Evolutionary conservation across 257 asterid genomes (phyloP).

Genomic region (Plantago elongata): DNA sequence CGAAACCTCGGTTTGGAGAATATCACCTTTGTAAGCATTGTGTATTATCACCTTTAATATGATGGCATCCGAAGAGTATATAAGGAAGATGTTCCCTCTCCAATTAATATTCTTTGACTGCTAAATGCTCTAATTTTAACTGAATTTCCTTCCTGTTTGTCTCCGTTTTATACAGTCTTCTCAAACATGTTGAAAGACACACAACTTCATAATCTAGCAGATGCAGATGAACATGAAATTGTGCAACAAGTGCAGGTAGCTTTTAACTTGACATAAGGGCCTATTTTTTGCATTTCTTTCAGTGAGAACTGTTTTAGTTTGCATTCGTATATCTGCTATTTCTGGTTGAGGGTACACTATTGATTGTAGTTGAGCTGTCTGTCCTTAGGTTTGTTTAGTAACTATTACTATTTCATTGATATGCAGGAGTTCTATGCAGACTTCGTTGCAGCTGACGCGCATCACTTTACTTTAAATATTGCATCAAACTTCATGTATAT

Average conservation of each 20-base stretch:
- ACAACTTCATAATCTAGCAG: conserved; percentile 93
- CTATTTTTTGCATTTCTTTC: conserved; percentile 1
- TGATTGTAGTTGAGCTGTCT: conserved; percentile 15
- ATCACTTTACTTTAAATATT: conserved; percentile 73
- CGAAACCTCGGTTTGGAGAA: conserved; percentile 92
- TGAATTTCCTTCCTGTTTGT: background rate
- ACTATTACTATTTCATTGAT: conserved; percentile 26
- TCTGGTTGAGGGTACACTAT: conserved; percentile 9
- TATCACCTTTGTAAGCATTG: conserved; percentile 84
- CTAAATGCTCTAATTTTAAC: too few species aligned
- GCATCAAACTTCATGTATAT: conserved; percentile 75
- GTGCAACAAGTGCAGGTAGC: conserved; percentile 96
- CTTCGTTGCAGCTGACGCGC: conserved; percentile 80
- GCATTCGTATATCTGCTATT: background rate
- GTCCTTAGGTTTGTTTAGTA: conserved; percentile 5
- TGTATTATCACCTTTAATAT: conserved; percentile 2
- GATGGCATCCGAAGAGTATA: background rate
- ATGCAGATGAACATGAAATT: conserved; percentile 88
- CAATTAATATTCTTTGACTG: too few species aligned
- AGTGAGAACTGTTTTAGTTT: too few species aligned
- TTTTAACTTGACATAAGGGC: conserved; percentile 1
- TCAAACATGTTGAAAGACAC: conserved; percentile 92
- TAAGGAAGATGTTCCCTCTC: conserved; percentile 5
- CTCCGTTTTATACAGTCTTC: conserved; percentile 61
- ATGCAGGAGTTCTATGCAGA: conserved; percentile 92